Conservation (phyloP, 2,329 filamentous ascomycete species). For the Sphaerulina vaccinii region DNA sequence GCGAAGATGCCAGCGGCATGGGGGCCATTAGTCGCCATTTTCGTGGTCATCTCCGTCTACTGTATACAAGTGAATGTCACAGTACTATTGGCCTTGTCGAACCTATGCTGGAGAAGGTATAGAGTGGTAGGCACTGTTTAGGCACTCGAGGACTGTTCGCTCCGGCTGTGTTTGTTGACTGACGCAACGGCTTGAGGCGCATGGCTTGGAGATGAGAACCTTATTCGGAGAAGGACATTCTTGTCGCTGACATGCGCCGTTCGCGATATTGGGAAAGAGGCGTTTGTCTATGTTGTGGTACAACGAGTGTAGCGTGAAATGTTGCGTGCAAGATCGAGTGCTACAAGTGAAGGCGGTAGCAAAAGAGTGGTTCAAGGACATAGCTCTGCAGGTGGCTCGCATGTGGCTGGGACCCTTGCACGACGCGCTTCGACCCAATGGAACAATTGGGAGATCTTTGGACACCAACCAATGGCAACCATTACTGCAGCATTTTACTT, state of each 20-base stretch:
- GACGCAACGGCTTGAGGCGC: conserved; percentile 9
- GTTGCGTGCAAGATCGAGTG: too few relatives aligned
- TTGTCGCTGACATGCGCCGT: not conserved
- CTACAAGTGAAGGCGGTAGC: too few relatives aligned
- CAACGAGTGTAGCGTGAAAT: not conserved
- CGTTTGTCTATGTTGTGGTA: too few relatives aligned
- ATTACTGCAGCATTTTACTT: too few relatives aligned
- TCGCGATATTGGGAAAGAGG: not conserved
- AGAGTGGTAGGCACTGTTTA: not conserved
- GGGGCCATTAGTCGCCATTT: conserved; percentile 50
- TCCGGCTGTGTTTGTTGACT: conserved; percentile 16
- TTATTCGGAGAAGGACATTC: conserved; percentile 2
- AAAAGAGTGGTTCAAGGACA: not conserved
- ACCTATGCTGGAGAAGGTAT: not conserved
- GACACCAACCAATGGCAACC: too few relatives aligned
- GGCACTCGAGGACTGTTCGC: too few relatives aligned
- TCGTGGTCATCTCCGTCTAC: conserved; percentile 10
- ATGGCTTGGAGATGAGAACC: conserved; percentile 10
- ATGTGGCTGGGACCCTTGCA: not conserved
- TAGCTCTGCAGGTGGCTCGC: too few relatives aligned
- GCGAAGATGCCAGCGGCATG: conserved; percentile 93
- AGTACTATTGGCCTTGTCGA: not conserved
- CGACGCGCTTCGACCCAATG: not conserved
- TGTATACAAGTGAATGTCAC: conserved; percentile 10
- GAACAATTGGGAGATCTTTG: too few relatives aligned